These are phyloP conservation scores for Pochonia chlamydosporia DNA, from an alignment of 2,329 filamentous ascomycete genomes.

Conservation along the genomic window DNA sequence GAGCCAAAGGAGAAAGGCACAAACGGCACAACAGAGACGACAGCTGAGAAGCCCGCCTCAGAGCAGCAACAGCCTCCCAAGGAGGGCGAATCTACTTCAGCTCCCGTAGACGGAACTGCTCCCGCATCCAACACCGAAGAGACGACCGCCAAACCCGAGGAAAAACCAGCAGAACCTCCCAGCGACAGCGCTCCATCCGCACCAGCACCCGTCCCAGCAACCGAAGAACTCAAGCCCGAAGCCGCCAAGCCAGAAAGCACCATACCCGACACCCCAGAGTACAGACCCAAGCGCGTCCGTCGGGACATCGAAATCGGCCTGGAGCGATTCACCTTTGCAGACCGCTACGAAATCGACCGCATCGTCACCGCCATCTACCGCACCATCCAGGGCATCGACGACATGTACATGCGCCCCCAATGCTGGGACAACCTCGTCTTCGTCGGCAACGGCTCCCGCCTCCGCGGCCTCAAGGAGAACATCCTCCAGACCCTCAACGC, in stretches of 20 bases:
- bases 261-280: conserved; percentile 29
- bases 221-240: background rate
- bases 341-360: conserved; percentile 69
- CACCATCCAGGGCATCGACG: conserved; percentile 75
- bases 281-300: conserved; percentile 50
- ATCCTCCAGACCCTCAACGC: conserved; percentile 72
- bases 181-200: background rate
- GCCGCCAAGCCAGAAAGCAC: conserved; percentile 9
- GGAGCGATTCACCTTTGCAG: conserved; percentile 66
- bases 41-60: conserved; percentile 6
- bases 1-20: conserved; percentile 25
- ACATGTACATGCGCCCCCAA: conserved; percentile 75
- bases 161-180: conserved; percentile 7
- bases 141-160: conserved; percentile 1
- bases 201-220: conserved; percentile 5
- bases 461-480: conserved; percentile 80
- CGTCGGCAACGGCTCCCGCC: conserved; percentile 75
- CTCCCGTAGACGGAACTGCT: background rate
- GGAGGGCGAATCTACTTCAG: background rate
- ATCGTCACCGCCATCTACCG: conserved; percentile 81
- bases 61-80: conserved; percentile 4
- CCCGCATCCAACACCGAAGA: background rate
- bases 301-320: conserved; percentile 70
- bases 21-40: conserved; percentile 12
- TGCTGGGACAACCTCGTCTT: conserved; percentile 93